Evolutionary conservation across 2,329 filamentous ascomycete species (phyloP).

Genomic region (Sclerotinia subarctica): DNA sequence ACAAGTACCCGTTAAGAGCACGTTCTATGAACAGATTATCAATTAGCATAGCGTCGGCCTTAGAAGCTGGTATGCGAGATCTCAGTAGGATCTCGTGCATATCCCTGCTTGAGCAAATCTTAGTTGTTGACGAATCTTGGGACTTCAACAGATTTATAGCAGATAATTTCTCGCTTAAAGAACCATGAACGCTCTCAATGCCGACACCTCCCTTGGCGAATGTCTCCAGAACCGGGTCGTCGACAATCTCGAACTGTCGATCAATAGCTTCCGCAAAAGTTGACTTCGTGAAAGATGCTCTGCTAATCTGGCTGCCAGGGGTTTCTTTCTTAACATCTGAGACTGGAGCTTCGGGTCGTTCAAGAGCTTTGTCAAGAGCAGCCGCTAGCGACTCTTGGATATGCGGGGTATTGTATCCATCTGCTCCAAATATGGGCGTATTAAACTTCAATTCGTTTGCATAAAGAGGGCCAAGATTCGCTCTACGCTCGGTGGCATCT

Average conservation of each 20-base stretch:
- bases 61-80: conserved; percentile 38
- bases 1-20: conserved; percentile 60
- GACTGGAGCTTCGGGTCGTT: conserved; percentile 20
- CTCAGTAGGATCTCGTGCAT: conserved; percentile 51
- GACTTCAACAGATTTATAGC: conserved; percentile 21
- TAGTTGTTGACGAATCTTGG: conserved; percentile 7
- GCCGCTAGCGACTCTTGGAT: conserved; percentile 32
- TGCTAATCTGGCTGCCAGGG: conserved; percentile 5
- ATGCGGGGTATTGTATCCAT: conserved; percentile 43
- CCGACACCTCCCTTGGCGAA: not conserved
- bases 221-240: conserved; percentile 8
- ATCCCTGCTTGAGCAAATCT: conserved; percentile 49
- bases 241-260: not conserved
- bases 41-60: conserved; percentile 25
- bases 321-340: conserved; percentile 18
- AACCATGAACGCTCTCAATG: not conserved
- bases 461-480: conserved; percentile 54
- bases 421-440: conserved; percentile 54
- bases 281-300: conserved; percentile 15
- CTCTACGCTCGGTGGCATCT: conserved; percentile 51
- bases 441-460: conserved; percentile 53
- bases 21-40: conserved; percentile 58
- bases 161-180: conserved; percentile 23
- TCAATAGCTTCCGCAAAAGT: conserved; percentile 18
- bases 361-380: conserved; percentile 31